These are phyloP conservation scores for Perilla frutescens DNA, from an alignment of 257 asterid genomes.

Conservation along the genomic window DNA sequence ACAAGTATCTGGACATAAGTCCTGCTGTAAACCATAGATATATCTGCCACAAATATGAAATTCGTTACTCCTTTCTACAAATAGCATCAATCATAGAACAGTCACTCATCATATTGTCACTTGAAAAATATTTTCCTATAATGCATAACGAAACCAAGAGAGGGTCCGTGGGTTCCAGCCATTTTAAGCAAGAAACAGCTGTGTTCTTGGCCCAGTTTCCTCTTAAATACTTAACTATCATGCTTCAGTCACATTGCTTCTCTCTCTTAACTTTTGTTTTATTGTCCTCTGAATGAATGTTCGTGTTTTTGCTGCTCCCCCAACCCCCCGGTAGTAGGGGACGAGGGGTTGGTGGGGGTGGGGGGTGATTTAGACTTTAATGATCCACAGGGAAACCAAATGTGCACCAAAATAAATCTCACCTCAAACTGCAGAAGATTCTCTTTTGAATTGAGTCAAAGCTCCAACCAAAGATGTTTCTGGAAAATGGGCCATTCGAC, in stretches of 20 bases:
- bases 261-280: neutral
- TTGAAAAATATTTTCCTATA: neutral
- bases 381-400: constrained; percentile 12
- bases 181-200: constrained; percentile 25
- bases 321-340: neutral
- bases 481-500: neutral
- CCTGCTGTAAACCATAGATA: neutral
- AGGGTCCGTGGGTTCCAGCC: neutral
- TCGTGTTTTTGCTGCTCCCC: neutral
- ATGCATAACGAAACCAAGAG: constrained; percentile 20
- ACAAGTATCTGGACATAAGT: neutral
- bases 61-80: neutral
- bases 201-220: constrained; percentile 27
- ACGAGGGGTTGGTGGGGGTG: neutral
- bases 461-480: neutral
- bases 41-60: constrained; percentile 14
- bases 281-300: neutral
- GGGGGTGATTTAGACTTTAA: constrained; percentile 13
- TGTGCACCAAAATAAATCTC: constrained; percentile 22
- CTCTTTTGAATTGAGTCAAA: no score
- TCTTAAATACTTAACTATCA: constrained; percentile 6
- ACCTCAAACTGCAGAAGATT: neutral
- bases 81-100: constrained; percentile 10
- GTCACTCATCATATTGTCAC: constrained; percentile 22
- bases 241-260: neutral